Base-by-base conservation (phyloP, 1,284 basidiomycete genomes). In the Cryptococcus wingfieldii region DNA sequence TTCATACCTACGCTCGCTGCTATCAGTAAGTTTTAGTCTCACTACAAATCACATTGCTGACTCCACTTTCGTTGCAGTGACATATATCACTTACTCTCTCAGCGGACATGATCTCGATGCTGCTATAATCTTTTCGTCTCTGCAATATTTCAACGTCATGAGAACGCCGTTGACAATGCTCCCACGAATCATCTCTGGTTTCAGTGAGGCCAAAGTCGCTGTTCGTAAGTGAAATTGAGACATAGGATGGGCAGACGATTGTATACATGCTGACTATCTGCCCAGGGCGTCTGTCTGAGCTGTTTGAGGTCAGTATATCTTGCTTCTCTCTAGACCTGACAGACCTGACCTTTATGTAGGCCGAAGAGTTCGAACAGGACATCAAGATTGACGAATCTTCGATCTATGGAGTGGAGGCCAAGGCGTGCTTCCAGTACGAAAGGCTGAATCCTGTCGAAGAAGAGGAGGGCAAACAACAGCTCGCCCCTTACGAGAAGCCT, bases 401-500 rank as follows among this genome's bases (percentile, higher is more conserved):
- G 41, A 70, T 78, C 44, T 67, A 69, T 48, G 86, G 84, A 7
- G 74, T 89, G 38, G 72, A 80, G 1, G 80, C 85, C 12, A 79
- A 86, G 51, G 87, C 83, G 2, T 82, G 83, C 64, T 90, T 89
- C 72, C 78, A 80, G 5, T 89, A 86, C 85, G 86, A 88, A 67
- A 46, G 25, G 2, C 31, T 10, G 10, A 34, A 34, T 34, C 1
- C 31, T 7, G 10, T 34, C 31, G 31, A 34, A 10, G 31, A 34
- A 6, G 31, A 34, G 1, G 31, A 10, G 5, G 10, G 10, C 10
- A 34, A 34, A 34, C 31, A 34, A 10, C 51, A 23, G 28, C 10
- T n/a, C 39, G 4, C 27, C 8, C n/a, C n/a, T 31, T 41, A 9
- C 8, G 16, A 14, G 16, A 18, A 5, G 25, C 16, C 23, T 13